Evolutionary conservation across 257 asterid species (phyloP).

Genomic region (Rauvolfia tetraphylla): DNA sequence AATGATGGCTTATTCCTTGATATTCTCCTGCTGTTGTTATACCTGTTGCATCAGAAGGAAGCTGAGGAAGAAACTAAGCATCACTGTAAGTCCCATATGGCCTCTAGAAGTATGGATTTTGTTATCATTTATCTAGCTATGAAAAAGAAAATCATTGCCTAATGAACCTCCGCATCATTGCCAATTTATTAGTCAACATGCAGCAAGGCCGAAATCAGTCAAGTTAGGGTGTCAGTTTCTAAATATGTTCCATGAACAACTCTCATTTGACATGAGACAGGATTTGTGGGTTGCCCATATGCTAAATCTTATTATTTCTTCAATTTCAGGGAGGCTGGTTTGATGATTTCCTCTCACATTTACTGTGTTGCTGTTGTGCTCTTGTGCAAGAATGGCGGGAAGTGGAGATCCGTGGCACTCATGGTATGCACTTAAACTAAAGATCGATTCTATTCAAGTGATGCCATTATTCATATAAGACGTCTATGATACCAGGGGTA

Average conservation of each 20-base stretch:
- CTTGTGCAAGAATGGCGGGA: constrained; percentile 91
- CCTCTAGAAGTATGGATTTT: neutral
- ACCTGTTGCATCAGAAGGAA: constrained; percentile 84
- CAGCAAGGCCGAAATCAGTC: neutral
- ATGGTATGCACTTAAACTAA: constrained; percentile 40
- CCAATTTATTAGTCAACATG: neutral
- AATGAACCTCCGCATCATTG: neutral
- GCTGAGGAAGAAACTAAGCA: constrained; percentile 64
- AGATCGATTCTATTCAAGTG: neutral
- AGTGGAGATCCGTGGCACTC: constrained; percentile 58
- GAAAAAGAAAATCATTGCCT: neutral
- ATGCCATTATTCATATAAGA: neutral
- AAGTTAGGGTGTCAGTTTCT: neutral
- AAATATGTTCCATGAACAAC: no score
- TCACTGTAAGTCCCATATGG: constrained; percentile 40
- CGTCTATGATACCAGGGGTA: no score
- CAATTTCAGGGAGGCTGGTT: constrained; percentile 64
- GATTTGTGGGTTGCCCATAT: neutral
- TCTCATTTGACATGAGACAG: neutral
- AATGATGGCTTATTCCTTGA: constrained; percentile 80
- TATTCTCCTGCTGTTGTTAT: constrained; percentile 89
- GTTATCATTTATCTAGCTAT: neutral
- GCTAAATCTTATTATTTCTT: constrained; percentile 8
- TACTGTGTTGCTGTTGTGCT: constrained; percentile 95
- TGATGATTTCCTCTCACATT: constrained; percentile 85